Percentiles rank a stretch among this genome's conserved stretches.
Conservation (phyloP, 2,329 filamentous ascomycete genomes). For the Venturia oleaginea region DNA sequence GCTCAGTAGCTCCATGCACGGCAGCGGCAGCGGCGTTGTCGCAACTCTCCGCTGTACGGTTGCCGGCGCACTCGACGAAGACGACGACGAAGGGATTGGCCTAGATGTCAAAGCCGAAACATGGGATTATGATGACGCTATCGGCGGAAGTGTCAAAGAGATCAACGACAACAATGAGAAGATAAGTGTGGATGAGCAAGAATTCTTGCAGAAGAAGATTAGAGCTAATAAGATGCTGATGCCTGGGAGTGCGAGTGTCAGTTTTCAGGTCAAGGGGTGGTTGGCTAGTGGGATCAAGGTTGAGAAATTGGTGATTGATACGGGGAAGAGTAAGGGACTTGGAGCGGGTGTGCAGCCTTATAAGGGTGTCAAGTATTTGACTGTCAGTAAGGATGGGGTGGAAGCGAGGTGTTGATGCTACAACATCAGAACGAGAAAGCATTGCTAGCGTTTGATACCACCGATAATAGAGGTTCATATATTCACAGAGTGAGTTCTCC, state of each 20-base stretch:
- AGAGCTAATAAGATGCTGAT: slow-evolving; percentile 42
- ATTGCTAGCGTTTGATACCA: slow-evolving; percentile 1
- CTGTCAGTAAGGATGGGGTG: slow-evolving; percentile 51
- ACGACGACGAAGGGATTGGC: slow-evolving; percentile 32
- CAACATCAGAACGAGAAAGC: not conserved
- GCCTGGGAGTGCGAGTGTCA: slow-evolving; percentile 37
- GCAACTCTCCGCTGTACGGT: slow-evolving; percentile 75
- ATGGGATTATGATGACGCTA: slow-evolving; percentile 18
- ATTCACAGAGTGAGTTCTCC: too few species aligned
- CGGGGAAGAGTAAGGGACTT: slow-evolving; percentile 74
- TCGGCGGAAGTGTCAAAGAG: slow-evolving; percentile 23
- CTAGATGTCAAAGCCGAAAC: slow-evolving; percentile 15
- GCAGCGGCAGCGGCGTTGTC: slow-evolving; percentile 49
- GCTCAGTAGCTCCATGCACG: slow-evolving; percentile 28
- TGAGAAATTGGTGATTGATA: slow-evolving; percentile 52
- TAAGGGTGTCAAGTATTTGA: slow-evolving; percentile 97
- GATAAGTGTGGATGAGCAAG: not conserved
- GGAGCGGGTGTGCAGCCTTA: slow-evolving; percentile 88
- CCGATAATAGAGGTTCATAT: not conserved
- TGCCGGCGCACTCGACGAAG: slow-evolving; percentile 50
- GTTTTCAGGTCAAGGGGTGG: slow-evolving; percentile 52
- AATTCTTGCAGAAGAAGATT: slow-evolving; percentile 18
- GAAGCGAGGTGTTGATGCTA: slow-evolving; percentile 35
- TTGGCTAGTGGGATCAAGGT: slow-evolving; percentile 55
- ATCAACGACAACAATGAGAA: slow-evolving; percentile 20